Evolutionary conservation across 106 monocot genomes (phyloP).

Genomic region (Dendrobium nobile): DNA sequence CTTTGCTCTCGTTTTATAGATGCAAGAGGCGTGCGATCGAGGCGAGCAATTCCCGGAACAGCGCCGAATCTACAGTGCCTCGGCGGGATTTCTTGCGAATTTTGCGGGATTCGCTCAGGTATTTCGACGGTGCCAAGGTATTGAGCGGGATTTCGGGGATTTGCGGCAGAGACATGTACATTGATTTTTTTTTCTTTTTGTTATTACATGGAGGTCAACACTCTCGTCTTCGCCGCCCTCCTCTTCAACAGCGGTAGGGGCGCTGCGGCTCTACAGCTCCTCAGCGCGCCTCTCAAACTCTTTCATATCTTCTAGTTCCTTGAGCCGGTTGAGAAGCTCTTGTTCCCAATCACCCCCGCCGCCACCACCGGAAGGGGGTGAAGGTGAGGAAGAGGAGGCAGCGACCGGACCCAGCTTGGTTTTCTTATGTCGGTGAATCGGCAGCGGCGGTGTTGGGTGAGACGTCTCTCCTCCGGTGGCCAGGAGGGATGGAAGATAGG

Average conservation of each 20-base stretch:
- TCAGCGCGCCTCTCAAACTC: conserved; percentile 63
- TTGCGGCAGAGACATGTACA: no score
- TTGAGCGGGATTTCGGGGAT: no score
- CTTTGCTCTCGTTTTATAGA: no score
- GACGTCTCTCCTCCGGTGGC: background rate
- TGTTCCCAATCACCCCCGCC: conserved; percentile 40
- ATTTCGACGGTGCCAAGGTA: no score
- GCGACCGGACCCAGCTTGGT: background rate
- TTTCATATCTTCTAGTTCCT: conserved; percentile 81
- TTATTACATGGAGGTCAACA: no score
- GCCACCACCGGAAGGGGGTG: conserved; percentile 4
- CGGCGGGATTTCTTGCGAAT: no score
- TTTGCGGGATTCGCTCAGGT: no score
- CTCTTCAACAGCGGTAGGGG: conserved; percentile 8
- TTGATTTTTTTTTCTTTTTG: no score
- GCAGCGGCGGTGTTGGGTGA: background rate
- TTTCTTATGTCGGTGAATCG: conserved; percentile 6
- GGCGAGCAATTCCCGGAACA: no score
- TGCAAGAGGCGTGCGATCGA: no score
- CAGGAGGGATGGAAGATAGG: background rate
- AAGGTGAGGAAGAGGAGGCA: background rate
- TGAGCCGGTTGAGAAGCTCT: conserved; percentile 37
- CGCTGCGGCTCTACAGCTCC: conserved; percentile 39
- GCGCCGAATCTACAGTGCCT: no score
- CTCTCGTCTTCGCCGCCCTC: conserved; percentile 24